These are phyloP conservation scores for Ogataea degrootiae DNA, from an alignment of 805 yeast species.

Conservation along the genomic window DNA sequence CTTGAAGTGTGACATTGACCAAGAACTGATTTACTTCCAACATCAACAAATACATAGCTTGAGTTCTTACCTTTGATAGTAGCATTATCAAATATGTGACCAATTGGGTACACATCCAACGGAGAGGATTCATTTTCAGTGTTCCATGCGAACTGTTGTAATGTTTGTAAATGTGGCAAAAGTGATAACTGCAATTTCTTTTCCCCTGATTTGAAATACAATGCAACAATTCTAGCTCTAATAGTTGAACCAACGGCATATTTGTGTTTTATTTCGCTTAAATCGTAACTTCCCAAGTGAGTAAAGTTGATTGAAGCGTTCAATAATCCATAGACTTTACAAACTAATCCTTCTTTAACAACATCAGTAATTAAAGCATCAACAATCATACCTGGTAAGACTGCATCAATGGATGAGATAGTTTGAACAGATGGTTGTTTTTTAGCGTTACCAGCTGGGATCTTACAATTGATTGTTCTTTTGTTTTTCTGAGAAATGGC, in stretches of 20 bases:
- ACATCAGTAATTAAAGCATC: conserved; percentile 66
- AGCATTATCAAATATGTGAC: conserved; percentile 60
- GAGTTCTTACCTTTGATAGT: conserved; percentile 57
- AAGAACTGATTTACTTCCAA: conserved; percentile 45
- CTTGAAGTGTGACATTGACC: conserved; percentile 83
- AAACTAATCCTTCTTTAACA: conserved; percentile 56
- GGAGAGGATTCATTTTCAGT: conserved; percentile 31
- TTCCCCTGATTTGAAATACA: conserved; percentile 41
- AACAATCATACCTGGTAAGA: conserved; percentile 80
- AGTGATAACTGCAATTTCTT: conserved; percentile 63
- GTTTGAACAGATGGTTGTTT: conserved; percentile 47
- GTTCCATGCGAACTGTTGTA: conserved; percentile 13
- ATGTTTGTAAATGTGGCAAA: conserved; percentile 47
- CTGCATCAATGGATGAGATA: conserved; percentile 70
- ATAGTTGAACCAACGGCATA: conserved; percentile 64
- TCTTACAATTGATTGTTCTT: conserved; percentile 55
- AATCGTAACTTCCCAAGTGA: conserved; percentile 49
- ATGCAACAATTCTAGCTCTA: conserved; percentile 67
- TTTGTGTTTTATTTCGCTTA: conserved; percentile 49
- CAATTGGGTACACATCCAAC: conserved; percentile 69
- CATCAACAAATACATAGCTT: conserved; percentile 49
- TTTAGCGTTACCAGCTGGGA: conserved; percentile 40
- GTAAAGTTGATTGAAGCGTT: conserved; percentile 67
- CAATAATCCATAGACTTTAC: conserved; percentile 69
- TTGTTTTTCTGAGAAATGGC: conserved; percentile 48